phyloP scores from a whole-genome alignment of 345 rosid species.

The Lepidium africanum region DNA sequence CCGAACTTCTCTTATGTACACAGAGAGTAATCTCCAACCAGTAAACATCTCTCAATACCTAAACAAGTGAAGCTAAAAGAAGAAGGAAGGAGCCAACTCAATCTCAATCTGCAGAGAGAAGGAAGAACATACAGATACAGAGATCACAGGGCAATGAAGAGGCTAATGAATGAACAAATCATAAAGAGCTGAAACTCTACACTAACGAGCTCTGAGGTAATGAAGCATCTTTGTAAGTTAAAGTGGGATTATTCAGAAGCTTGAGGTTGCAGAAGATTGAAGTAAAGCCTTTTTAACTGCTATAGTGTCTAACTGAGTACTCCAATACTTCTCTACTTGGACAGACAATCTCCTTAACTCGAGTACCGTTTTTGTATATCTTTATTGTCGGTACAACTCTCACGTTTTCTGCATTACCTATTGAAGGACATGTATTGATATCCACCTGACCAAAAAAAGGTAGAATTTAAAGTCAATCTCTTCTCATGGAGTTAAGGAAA shows the following conservation, averaged over 20 bases:
- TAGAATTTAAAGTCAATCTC: not conserved
- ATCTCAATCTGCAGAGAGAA: slow-evolving; percentile 20
- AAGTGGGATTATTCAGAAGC: slow-evolving; percentile 4
- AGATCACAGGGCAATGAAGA: slow-evolving; percentile 23
- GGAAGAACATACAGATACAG: slow-evolving; percentile 11
- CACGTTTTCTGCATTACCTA: slow-evolving; percentile 26
- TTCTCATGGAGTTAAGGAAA: not conserved
- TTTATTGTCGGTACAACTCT: slow-evolving; percentile 28
- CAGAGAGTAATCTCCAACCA: slow-evolving; percentile 13
- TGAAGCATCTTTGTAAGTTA: slow-evolving; percentile 5
- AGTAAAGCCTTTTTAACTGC: slow-evolving; percentile 37
- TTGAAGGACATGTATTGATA: slow-evolving; percentile 27
- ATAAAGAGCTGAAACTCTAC: slow-evolving; percentile 19
- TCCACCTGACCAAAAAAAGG: slow-evolving; percentile 22
- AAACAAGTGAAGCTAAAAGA: slow-evolving; percentile 21
- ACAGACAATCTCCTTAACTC: slow-evolving; percentile 30
- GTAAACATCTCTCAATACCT: slow-evolving; percentile 16
- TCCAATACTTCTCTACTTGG: slow-evolving; percentile 31
- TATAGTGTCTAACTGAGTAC: slow-evolving; percentile 67
- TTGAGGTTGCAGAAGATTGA: not conserved
- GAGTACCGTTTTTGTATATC: slow-evolving; percentile 27
- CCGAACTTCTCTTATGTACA: slow-evolving; percentile 29
- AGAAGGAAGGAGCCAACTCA: slow-evolving; percentile 15
- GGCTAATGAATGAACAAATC: slow-evolving; percentile 33
- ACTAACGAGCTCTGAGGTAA: slow-evolving; percentile 11